A percentile compares a stretch with the other conserved stretches of the same genome.
Evolutionary conservation across 805 yeast genomes (phyloP).

Genomic region (Saturnispora besseyi): DNA sequence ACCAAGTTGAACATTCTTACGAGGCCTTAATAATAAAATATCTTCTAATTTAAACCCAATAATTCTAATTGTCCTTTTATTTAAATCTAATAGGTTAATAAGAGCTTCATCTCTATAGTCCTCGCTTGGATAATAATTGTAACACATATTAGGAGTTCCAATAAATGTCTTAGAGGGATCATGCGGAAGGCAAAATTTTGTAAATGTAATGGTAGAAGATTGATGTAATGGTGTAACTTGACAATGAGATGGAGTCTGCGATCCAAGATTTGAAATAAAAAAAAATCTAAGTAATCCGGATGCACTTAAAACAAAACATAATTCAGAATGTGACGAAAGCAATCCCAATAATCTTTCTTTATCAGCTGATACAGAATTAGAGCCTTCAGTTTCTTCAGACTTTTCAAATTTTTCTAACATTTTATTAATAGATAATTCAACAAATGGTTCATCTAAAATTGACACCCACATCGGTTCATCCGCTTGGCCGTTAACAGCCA

Average conservation of each 20-base stretch:
- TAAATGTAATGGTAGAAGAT: constrained; percentile 18
- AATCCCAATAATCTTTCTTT: constrained; percentile 21
- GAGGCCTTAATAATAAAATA: constrained; percentile 19
- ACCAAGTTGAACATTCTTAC: constrained; percentile 16
- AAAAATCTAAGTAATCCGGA: constrained; percentile 36
- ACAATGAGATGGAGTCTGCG: constrained; percentile 39
- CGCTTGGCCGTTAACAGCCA: constrained; percentile 17
- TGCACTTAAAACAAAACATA: constrained; percentile 36
- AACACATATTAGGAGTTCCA: constrained; percentile 2
- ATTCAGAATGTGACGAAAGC: constrained; percentile 24
- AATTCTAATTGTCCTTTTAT: constrained; percentile 28
- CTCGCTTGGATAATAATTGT: constrained; percentile 3
- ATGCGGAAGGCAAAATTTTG: constrained; percentile 25
- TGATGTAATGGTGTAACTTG: constrained; percentile 30
- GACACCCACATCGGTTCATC: constrained; percentile 15
- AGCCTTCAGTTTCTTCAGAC: constrained; percentile 4
- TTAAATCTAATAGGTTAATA: constrained; percentile 24
- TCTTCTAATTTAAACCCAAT: constrained; percentile 27
- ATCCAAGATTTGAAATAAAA: constrained; percentile 42
- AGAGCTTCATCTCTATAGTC: constrained; percentile 2
- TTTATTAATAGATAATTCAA: constrained; percentile 24
- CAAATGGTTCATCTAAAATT: constrained; percentile 31
- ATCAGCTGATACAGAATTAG: constrained; percentile 5
- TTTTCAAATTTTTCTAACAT: constrained; percentile 16
- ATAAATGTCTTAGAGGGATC: constrained; percentile 11